Percentiles rank a stretch among this genome's conserved stretches.
These are phyloP conservation scores for Lactifluus rugatus DNA, from an alignment of 768 basidiomycete genomes.

Conservation along the genomic window DNA sequence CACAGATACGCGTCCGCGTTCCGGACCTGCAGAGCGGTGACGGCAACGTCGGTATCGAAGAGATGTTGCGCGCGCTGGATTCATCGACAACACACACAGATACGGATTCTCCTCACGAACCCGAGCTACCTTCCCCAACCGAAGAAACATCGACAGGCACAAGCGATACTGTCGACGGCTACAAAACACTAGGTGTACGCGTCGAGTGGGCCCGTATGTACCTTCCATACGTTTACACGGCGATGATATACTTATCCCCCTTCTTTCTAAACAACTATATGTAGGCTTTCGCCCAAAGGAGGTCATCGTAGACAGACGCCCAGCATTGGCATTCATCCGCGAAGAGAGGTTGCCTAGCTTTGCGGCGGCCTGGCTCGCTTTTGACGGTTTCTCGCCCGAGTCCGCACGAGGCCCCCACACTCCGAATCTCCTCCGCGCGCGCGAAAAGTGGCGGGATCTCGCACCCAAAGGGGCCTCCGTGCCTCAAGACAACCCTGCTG, in stretches of 20 bases:
- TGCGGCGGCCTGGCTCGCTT: constrained; percentile 10
- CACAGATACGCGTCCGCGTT: background rate
- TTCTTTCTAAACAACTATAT: no score
- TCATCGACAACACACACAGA: background rate
- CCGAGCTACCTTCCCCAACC: background rate
- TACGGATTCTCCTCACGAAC: background rate
- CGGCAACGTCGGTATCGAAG: constrained; percentile 14
- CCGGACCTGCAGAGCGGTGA: background rate
- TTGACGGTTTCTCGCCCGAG: constrained; percentile 12
- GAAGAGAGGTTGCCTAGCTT: background rate
- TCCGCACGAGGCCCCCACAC: constrained; percentile 8
- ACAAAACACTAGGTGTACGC: background rate
- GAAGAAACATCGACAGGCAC: background rate
- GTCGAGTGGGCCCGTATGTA: constrained; percentile 5
- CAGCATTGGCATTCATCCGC: background rate
- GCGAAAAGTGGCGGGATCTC: constrained; percentile 5
- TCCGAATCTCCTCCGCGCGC: constrained; percentile 3
- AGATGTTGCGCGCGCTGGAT: constrained; percentile 8
- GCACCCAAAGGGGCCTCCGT: background rate
- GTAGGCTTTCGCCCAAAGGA: background rate
- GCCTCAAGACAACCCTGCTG: background rate
- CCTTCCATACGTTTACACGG: background rate
- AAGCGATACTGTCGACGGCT: background rate
- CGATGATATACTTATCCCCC: background rate
- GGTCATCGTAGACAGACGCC: background rate